phyloP scores from a whole-genome alignment of 371 early-diverging fungal genomes.

The Amoeboaphelidium occidentale region DNA sequence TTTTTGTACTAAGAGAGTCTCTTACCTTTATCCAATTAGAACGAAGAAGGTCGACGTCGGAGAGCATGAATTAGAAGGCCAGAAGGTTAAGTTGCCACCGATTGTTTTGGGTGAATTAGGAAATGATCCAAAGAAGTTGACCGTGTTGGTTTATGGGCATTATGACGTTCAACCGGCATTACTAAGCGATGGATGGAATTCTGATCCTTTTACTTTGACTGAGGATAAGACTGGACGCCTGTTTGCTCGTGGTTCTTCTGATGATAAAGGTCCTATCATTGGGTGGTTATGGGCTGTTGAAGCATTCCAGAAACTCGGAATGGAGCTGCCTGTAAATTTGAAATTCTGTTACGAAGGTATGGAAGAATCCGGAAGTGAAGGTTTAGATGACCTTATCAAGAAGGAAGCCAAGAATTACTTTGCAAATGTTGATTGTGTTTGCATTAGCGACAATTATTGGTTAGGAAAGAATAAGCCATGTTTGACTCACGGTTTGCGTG shows the following conservation, averaged over 20 bases:
- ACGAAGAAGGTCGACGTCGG: conserved; percentile 47
- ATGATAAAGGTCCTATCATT: conserved; percentile 80
- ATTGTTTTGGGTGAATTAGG: conserved; percentile 76
- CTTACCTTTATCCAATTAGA: conserved; percentile 3
- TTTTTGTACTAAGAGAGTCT: not conserved
- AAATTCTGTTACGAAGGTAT: conserved; percentile 91
- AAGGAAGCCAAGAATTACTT: conserved; percentile 48
- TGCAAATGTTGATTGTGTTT: conserved; percentile 65
- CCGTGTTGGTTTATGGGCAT: conserved; percentile 75
- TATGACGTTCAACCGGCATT: conserved; percentile 91
- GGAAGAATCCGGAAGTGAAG: conserved; percentile 65
- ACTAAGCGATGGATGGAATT: conserved; percentile 81
- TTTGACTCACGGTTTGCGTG: conserved; percentile 89
- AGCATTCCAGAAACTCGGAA: conserved; percentile 61
- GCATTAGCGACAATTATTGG: conserved; percentile 94
- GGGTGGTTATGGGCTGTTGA: conserved; percentile 85
- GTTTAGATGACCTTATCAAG: conserved; percentile 65
- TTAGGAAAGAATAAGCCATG: conserved; percentile 82
- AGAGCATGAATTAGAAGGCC: conserved; percentile 54
- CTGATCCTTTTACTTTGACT: conserved; percentile 66
- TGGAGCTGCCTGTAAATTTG: conserved; percentile 49
- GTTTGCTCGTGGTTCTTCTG: conserved; percentile 72
- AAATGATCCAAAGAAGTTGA: conserved; percentile 69
- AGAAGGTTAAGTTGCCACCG: conserved; percentile 55
- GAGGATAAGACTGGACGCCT: conserved; percentile 60